Evolutionary conservation across 2,329 filamentous ascomycete species (phyloP).

Genomic region (Penicillium sp.): DNA sequence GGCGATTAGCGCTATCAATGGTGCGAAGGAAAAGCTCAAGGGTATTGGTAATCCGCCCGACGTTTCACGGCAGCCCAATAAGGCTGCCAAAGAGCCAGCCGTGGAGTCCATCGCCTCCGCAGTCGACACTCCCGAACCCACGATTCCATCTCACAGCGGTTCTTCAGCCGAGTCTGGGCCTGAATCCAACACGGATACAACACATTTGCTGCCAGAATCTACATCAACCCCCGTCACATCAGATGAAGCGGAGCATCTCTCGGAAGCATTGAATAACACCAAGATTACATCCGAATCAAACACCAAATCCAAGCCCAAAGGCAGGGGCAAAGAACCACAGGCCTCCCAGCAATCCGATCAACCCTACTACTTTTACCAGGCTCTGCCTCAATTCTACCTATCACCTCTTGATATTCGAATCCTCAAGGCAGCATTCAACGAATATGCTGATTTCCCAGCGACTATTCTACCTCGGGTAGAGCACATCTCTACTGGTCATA

Average conservation of each 20-base stretch:
- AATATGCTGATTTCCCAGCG: constrained; percentile 77
- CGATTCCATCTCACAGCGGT: constrained; percentile 46
- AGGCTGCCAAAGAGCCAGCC: constrained; percentile 48
- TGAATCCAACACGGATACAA: constrained; percentile 7
- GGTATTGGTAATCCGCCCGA: constrained; percentile 66
- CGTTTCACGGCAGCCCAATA: constrained; percentile 48
- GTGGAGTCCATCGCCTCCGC: constrained; percentile 51
- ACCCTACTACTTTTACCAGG: constrained; percentile 82
- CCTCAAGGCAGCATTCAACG: constrained; percentile 81
- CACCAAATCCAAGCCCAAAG: constrained; percentile 27
- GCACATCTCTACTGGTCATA: constrained; percentile 82
- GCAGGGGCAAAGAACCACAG: constrained; percentile 33
- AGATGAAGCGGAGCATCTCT: constrained; percentile 23
- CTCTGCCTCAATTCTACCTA: constrained; percentile 82
- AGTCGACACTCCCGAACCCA: constrained; percentile 53
- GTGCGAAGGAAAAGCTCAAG: constrained; percentile 71
- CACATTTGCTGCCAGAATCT: not conserved
- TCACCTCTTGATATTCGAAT: constrained; percentile 91
- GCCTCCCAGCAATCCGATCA: constrained; percentile 50
- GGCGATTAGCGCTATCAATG: constrained; percentile 70
- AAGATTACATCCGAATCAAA: constrained; percentile 16
- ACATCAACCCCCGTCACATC: constrained; percentile 12
- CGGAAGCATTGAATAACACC: constrained; percentile 25
- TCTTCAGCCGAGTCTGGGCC: constrained; percentile 27
- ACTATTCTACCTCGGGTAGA: constrained; percentile 84